These are phyloP conservation scores for Trametes polyzona DNA, from an alignment of 1,284 basidiomycete genomes.

Conservation along the genomic window DNA sequence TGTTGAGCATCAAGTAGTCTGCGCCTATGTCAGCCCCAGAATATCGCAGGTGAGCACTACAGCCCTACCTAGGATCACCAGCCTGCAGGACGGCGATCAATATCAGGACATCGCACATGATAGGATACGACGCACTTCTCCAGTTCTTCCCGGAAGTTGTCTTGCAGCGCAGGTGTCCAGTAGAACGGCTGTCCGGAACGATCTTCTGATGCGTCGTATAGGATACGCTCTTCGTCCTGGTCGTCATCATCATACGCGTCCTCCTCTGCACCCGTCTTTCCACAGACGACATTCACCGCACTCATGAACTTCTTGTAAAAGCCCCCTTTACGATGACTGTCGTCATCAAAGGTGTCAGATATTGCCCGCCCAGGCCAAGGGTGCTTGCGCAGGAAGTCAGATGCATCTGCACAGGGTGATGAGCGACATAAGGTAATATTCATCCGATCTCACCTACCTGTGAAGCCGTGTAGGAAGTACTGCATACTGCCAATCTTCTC, in stretches of 20 bases:
- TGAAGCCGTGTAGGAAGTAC: constrained; percentile 83
- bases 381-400: constrained; percentile 83
- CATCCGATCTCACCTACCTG: constrained; percentile 49
- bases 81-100: constrained; percentile 43
- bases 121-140: no score
- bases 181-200: constrained; percentile 68
- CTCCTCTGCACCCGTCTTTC: constrained; percentile 75
- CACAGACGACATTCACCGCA: constrained; percentile 76
- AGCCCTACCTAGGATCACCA: constrained; percentile 75
- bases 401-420: constrained; percentile 65
- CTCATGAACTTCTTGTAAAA: constrained; percentile 66
- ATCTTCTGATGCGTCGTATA: constrained; percentile 65
- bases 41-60: neutral
- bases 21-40: constrained; percentile 4
- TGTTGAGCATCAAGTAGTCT: constrained; percentile 92
- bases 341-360: constrained; percentile 83
- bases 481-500: constrained; percentile 93
- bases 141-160: constrained; percentile 83
- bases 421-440: neutral
- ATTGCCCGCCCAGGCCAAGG: constrained; percentile 89
- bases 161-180: constrained; percentile 79
- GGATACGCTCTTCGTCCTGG: constrained; percentile 67
- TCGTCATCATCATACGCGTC: constrained; percentile 67
- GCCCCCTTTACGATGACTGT: constrained; percentile 68
- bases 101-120: constrained; percentile 31